Evolutionary conservation across 148 eudicot genomes (phyloP), one percentile per base, ranked within the genome.

Genomic region (Persicaria tinctoria): DNA sequence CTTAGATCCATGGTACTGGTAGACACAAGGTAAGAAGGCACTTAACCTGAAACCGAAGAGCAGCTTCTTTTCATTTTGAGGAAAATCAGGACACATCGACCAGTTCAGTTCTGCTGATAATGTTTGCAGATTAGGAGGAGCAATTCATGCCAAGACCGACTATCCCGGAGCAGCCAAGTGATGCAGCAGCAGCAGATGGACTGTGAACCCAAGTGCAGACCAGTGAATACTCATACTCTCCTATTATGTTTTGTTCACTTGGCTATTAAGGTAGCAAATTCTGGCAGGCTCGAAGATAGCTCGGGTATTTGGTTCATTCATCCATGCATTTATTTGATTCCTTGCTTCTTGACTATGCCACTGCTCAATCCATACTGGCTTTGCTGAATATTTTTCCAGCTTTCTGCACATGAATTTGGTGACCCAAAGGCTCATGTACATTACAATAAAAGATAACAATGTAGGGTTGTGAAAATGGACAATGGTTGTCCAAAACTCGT

Each of bases 1-100:
- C 90, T 93, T 70, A 94, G 98, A 32, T 88, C 98, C 1, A 49
- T 91, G 84, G 86, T 88, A 56, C 75, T 88, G 72, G 98, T 89
- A 14, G 91, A 93, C 79, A 86, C 75, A 83, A 79, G 91, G 98
- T 91, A 72, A 77, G 85, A 50, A 70, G 46, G 8, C 44, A 20
- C 38, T 57, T 56, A 12, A 16, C 10, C 53, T 2, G 41, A 32
- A 32, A 32, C 41, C 44, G 3, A 46, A 70, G 13, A 16, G 18
- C 6, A 17, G 63, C 27, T 57, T 18, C 63, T 6, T 17, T 57
- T 17, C 32, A 57, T 17, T 7, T 2, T 5, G 11, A 17, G 32
- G 23, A 18, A 32, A 57, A 57, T 18, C 27, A 57, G 20, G 27
- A 57, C 32, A 57, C 20, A 32, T 32, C 41, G 41, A 32, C 3